Conservation (phyloP, 2,329 filamentous ascomycete genomes). For the Epichloe hybrida region DNA sequence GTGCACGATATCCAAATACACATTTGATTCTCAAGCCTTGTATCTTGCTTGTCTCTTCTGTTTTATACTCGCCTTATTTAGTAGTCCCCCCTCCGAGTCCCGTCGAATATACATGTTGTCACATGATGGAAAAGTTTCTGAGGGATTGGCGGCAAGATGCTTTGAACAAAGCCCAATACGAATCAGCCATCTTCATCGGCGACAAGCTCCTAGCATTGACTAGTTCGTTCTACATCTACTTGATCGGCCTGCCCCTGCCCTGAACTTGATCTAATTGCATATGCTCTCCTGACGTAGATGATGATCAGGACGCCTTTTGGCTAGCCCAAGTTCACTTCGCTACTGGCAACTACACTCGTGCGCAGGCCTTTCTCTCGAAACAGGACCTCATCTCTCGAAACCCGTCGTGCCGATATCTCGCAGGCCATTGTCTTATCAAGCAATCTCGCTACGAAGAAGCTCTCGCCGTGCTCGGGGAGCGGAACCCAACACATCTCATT, state of each 20-base stretch:
- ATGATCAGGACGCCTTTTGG: conserved; percentile 86
- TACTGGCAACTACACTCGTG: conserved; percentile 86
- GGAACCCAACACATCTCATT: conserved; percentile 84
- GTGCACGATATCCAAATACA: background rate
- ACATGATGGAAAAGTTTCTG: conserved; percentile 79
- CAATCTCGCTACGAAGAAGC: conserved; percentile 85
- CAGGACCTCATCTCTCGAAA: conserved; percentile 72
- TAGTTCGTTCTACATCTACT: conserved; percentile 41
- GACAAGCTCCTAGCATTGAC: conserved; percentile 94
- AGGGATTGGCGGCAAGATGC: conserved; percentile 92
- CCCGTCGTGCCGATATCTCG: conserved; percentile 81
- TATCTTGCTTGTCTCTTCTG: background rate
- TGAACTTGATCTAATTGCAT: background rate
- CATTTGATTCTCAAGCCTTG: background rate
- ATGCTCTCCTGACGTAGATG: conserved; percentile 40
- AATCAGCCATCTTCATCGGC: conserved; percentile 90
- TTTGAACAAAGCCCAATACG: conserved; percentile 89
- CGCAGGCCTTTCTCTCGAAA: conserved; percentile 78
- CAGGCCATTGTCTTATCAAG: conserved; percentile 92
- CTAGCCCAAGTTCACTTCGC: conserved; percentile 97
- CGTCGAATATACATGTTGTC: background rate
- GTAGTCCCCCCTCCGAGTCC: background rate
- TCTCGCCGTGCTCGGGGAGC: conserved; percentile 72
- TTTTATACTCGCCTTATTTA: background rate
- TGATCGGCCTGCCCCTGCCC: background rate